phyloP scores from a whole-genome alignment of 2,329 filamentous ascomycete genomes.

The Juglanconis juglandina region DNA sequence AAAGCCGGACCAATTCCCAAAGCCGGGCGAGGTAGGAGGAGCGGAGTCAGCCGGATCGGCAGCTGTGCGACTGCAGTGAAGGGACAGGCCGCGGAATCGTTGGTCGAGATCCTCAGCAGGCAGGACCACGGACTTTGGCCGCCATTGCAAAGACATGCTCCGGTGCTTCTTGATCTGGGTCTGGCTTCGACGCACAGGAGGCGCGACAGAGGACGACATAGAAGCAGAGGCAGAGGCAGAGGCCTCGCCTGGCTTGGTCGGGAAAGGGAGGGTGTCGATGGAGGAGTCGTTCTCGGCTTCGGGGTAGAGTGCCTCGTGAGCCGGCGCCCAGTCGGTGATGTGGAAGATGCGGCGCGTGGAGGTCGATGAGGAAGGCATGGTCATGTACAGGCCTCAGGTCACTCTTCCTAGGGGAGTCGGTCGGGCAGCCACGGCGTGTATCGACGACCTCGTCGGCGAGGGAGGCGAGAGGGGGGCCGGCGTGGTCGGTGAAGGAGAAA shows the following conservation, averaged over 20 bases:
- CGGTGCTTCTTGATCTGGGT: slow-evolving; percentile 25
- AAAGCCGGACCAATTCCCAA: not conserved
- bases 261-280: slow-evolving; percentile 18
- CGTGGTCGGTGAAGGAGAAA: too few species aligned
- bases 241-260: slow-evolving; percentile 20
- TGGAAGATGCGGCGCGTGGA: slow-evolving; percentile 36
- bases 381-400: not conserved
- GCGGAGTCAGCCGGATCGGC: slow-evolving; percentile 4
- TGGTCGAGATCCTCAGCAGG: slow-evolving; percentile 28
- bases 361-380: slow-evolving; percentile 23
- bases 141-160: slow-evolving; percentile 49
- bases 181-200: not conserved
- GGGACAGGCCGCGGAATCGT: slow-evolving; percentile 22
- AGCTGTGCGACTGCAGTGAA: slow-evolving; percentile 27
- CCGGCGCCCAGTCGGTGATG: slow-evolving; percentile 39
- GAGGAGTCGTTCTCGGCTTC: slow-evolving; percentile 23
- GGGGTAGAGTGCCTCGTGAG: slow-evolving; percentile 40
- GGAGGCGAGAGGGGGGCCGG: too few species aligned
- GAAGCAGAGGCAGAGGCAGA: slow-evolving; percentile 29
- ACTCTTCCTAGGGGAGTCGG: not conserved
- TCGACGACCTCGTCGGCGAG: too few species aligned
- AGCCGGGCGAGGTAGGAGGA: not conserved
- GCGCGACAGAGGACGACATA: slow-evolving; percentile 9
- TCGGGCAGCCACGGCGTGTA: not conserved
- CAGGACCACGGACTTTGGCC: slow-evolving; percentile 42